phyloP scores from a whole-genome alignment of 1,139 yeast species.

The Wickerhamomyces sp. region DNA sequence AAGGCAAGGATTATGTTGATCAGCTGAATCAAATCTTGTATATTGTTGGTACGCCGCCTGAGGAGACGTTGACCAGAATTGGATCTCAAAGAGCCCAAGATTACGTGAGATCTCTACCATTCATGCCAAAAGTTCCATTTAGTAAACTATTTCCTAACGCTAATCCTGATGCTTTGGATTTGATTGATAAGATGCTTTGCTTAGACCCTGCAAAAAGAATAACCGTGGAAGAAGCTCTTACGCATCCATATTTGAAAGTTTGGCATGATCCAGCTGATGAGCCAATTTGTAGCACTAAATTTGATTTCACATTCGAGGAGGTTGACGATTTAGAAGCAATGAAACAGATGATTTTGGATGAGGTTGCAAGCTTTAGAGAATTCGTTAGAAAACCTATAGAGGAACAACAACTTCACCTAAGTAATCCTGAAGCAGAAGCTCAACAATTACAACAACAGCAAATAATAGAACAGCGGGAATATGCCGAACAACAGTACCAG shows the following conservation, averaged over 20 bases:
- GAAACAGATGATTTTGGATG: constrained; percentile 75
- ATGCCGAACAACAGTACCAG: constrained; percentile 14
- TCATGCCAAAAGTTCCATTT: constrained; percentile 79
- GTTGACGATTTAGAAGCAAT: constrained; percentile 76
- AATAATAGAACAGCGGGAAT: constrained; percentile 17
- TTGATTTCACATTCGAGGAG: constrained; percentile 82
- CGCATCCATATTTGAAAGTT: constrained; percentile 82
- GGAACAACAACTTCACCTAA: constrained; percentile 47
- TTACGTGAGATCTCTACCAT: constrained; percentile 82
- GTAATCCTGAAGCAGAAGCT: constrained; percentile 17
- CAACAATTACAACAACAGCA: constrained; percentile 14
- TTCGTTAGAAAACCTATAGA: constrained; percentile 75
- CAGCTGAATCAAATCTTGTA: constrained; percentile 85
- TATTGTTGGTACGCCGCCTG: constrained; percentile 87
- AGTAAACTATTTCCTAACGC: constrained; percentile 72
- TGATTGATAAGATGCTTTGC: constrained; percentile 76
- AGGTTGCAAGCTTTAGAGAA: constrained; percentile 74
- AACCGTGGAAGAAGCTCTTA: constrained; percentile 82
- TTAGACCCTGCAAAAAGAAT: constrained; percentile 86
- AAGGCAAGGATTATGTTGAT: constrained; percentile 94
- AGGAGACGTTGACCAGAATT: constrained; percentile 73
- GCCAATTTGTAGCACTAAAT: constrained; percentile 76
- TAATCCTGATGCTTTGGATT: constrained; percentile 80
- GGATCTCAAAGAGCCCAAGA: constrained; percentile 91
- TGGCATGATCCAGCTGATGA: constrained; percentile 99